Evolutionary conservation across 106 monocot species (phyloP), one percentile per base, ranked within the genome.

Genomic region (Acanthochlamys bracteata): DNA sequence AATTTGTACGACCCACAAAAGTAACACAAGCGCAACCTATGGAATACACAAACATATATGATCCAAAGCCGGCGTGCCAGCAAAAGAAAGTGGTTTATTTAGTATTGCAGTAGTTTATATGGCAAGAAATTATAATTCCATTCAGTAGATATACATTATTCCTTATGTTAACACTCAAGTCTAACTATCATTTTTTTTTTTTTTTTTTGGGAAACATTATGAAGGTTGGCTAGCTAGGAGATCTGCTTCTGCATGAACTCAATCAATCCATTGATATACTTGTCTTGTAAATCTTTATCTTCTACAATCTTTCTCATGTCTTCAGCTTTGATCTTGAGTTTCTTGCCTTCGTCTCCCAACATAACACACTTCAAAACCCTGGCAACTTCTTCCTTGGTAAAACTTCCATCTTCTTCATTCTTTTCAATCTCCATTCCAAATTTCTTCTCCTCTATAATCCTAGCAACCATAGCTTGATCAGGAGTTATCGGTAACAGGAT

Each of bases 391-490:
- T 73, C 73, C 33, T 27, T 23, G 0, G 52, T 66, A 56, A 73
- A 73, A 11, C 0, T 17, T 4, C 73, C 73, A 43, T 66, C 65
- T 11, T 64, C 54, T 41, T 41, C 61, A 2, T 47, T 46, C 27
- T 67, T 75, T 9, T 41, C 25, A 21, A 75, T 16, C 68, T 75
- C 75, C 3, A 62, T 13, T 4, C 68, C 75, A 17, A 43, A 9
- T 8, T 33, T 42, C 62, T 55, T 75, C 62, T 68, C 43, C 55
- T 7, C 68, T 55, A 63, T 42, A 40, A 69, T 0, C 20, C 68
- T 47, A 7, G 75, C 24, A 26, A 20, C 68, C 20, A 68, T 24
- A 14, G 60, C 75, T 40, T 75, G 75, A 43, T 75, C 75, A 1
- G 51, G 53, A 43, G 26, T 52, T 25, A 75, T 19, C 8, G 75